Conservation (phyloP, 2,329 filamentous ascomycete species). For the Macroventuria anomochaeta region DNA sequence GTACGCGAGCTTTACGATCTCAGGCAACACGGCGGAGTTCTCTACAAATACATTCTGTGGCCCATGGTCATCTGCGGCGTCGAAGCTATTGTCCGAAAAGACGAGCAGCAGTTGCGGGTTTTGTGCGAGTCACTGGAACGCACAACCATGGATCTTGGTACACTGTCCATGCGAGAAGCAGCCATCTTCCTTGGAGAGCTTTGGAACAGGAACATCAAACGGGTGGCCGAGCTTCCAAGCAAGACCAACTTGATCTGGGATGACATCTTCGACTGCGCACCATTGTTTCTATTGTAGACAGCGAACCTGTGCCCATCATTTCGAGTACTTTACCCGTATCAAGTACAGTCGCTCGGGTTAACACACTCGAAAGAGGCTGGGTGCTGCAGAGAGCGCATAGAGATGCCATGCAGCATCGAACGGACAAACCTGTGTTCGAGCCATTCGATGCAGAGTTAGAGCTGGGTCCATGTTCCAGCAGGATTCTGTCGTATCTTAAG, state of each 20-base stretch:
- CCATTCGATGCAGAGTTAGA: no score
- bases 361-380: no score
- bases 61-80: constrained; percentile 5
- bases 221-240: background rate
- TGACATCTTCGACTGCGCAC: background rate
- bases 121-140: constrained; percentile 1
- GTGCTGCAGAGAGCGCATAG: no score
- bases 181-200: background rate
- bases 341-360: no score
- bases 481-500: background rate
- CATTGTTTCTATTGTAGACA: constrained; percentile 5
- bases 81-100: background rate
- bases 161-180: constrained; percentile 9
- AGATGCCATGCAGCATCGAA: no score
- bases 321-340: no score
- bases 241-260: background rate
- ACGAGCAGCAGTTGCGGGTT: background rate
- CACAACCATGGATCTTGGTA: constrained; percentile 8
- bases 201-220: background rate
- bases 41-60: constrained; percentile 6
- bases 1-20: background rate
- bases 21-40: background rate
- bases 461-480: background rate
- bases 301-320: background rate
- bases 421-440: no score